Percentiles rank a stretch among this genome's conserved stretches.
Conservation (phyloP, 257 asterid species). For the Coffea eugenioides region DNA sequence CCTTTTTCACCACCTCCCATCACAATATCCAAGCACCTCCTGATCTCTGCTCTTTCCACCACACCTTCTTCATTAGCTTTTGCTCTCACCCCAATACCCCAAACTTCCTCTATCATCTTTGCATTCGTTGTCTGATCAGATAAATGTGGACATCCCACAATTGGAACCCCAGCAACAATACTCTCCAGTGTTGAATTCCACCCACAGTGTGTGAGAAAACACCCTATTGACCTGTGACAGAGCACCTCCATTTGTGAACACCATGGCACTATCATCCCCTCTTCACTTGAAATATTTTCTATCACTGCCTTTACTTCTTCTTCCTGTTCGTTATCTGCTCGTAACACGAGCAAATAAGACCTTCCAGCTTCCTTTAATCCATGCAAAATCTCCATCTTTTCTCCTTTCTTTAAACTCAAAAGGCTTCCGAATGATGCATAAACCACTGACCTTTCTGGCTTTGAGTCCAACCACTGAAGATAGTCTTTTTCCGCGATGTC, state of each 20-base stretch:
- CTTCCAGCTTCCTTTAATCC: constrained; percentile 33
- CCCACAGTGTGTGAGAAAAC: constrained; percentile 66
- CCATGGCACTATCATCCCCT: constrained; percentile 56
- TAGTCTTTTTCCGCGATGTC: constrained; percentile 19
- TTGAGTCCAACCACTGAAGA: constrained; percentile 43
- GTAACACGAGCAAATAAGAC: constrained; percentile 48
- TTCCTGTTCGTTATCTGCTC: constrained; percentile 29
- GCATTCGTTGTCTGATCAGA: constrained; percentile 55
- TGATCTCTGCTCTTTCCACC: constrained; percentile 37
- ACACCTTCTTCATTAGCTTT: constrained; percentile 32
- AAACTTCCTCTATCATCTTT: constrained; percentile 61
- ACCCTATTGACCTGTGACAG: constrained; percentile 43
- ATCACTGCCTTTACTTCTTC: constrained; percentile 16
- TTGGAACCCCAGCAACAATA: constrained; percentile 51
- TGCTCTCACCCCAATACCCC: constrained; percentile 56
- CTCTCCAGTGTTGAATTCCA: constrained; percentile 70
- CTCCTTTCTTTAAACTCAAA: constrained; percentile 33
- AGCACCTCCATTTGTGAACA: constrained; percentile 58
- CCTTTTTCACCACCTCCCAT: constrained; percentile 51
- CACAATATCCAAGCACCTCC: constrained; percentile 43
- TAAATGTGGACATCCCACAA: constrained; percentile 46
- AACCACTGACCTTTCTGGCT: constrained; percentile 36
- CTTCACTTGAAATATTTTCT: constrained; percentile 14
- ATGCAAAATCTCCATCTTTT: constrained; percentile 44
- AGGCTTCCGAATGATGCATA: constrained; percentile 62